Evolutionary conservation across 1,139 yeast genomes (phyloP).

Genomic region (Candida gigantensis): DNA sequence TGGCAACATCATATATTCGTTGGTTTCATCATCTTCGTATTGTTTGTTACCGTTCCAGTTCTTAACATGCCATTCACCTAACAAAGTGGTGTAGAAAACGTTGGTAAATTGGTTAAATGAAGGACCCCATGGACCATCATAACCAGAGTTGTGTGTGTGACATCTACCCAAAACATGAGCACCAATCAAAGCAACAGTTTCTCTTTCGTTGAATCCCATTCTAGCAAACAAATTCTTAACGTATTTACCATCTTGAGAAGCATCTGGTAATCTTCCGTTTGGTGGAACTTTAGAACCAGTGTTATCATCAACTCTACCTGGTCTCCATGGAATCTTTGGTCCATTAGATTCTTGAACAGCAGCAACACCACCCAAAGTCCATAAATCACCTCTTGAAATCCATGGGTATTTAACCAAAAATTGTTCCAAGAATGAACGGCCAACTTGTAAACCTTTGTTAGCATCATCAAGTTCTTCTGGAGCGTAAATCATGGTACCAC

Average conservation of each 20-base stretch:
- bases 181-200: conserved; percentile 83
- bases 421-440: conserved; percentile 63
- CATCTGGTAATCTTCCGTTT: conserved; percentile 82
- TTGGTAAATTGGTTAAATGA: conserved; percentile 82
- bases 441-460: conserved; percentile 71
- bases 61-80: conserved; percentile 76
- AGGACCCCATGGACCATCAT: conserved; percentile 95
- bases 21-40: conserved; percentile 71
- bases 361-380: conserved; percentile 83
- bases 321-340: conserved; percentile 84
- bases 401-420: conserved; percentile 67
- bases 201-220: conserved; percentile 79
- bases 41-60: conserved; percentile 78
- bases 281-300: conserved; percentile 48
- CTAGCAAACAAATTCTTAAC: conserved; percentile 66
- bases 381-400: conserved; percentile 84
- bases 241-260: conserved; percentile 66
- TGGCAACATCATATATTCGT: conserved; percentile 87
- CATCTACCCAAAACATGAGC: conserved; percentile 87
- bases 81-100: conserved; percentile 72
- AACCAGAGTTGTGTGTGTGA: conserved; percentile 68
- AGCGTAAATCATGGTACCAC: conserved; percentile 77
- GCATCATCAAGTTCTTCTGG: conserved; percentile 72
- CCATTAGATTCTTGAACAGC: conserved; percentile 88
- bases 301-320: conserved; percentile 56